Evolutionary conservation across 306 rosid genomes (phyloP).

Genomic region (apple (Malus domestica)): DNA sequence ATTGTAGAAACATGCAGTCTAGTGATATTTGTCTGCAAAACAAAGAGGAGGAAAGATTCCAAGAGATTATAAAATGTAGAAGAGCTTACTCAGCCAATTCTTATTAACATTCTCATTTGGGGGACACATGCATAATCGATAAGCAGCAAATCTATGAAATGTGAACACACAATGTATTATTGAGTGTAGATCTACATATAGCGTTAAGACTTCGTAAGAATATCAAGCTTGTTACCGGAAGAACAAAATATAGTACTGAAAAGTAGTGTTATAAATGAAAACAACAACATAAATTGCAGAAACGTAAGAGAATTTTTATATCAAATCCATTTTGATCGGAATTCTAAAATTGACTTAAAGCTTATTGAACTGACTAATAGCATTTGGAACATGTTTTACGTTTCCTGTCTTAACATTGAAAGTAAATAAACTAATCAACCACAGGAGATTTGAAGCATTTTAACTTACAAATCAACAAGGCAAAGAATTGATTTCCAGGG

Average conservation of each 20-base stretch:
- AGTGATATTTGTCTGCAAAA: slow-evolving; percentile 67
- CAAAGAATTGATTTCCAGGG: neutral
- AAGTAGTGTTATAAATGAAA: neutral
- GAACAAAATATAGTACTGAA: neutral
- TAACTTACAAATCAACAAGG: neutral
- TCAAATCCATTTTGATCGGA: neutral
- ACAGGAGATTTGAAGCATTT: neutral
- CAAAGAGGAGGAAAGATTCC: slow-evolving; percentile 19
- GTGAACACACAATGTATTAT: neutral
- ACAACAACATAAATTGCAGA: neutral
- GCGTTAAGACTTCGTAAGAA: neutral
- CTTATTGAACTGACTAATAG: neutral
- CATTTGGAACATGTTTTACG: neutral
- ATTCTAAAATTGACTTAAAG: neutral
- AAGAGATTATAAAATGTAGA: neutral
- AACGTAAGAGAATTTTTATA: neutral
- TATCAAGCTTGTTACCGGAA: neutral
- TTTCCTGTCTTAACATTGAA: neutral
- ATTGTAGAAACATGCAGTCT: slow-evolving; percentile 82
- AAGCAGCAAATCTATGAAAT: slow-evolving; percentile 2
- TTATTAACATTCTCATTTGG: neutral
- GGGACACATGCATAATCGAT: neutral
- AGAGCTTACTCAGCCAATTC: neutral
- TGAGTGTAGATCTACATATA: neutral
- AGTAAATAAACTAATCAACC: neutral